These are phyloP conservation scores for Pholiota molesta DNA, from an alignment of 768 basidiomycete species.

Conservation along the genomic window DNA sequence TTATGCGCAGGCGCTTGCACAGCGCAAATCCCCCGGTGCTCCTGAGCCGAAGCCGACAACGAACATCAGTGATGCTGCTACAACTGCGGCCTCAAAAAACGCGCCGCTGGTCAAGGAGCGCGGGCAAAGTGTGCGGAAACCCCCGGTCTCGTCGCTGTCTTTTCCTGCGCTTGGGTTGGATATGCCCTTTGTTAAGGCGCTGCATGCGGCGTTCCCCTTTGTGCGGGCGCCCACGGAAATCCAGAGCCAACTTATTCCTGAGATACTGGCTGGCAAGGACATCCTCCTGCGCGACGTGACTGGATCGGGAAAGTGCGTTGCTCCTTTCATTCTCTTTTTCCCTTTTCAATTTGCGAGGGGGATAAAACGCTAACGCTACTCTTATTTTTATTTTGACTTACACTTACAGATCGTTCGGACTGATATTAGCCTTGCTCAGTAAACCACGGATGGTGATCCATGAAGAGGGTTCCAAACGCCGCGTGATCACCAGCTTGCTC, in stretches of 20 bases:
- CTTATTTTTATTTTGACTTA: background rate
- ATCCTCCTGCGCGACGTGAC: constrained; percentile 70
- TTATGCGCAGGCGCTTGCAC: constrained; percentile 13
- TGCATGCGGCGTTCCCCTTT: constrained; percentile 63
- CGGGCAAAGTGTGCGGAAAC: constrained; percentile 6
- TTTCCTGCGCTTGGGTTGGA: constrained; percentile 61
- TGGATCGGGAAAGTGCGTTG: constrained; percentile 77
- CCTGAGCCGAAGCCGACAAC: background rate
- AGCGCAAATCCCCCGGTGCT: background rate
- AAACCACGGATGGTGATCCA: constrained; percentile 43
- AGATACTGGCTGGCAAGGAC: constrained; percentile 57
- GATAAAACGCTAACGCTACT: background rate
- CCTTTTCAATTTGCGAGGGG: constrained; percentile 7
- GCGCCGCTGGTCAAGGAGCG: background rate
- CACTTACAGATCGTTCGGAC: constrained; percentile 65
- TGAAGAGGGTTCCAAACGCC: constrained; percentile 22
- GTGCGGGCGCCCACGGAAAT: constrained; percentile 59
- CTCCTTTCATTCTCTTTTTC: background rate
- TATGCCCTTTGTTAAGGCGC: constrained; percentile 46
- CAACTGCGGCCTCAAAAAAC: background rate
- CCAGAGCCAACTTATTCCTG: constrained; percentile 65
- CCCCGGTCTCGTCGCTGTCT: background rate
- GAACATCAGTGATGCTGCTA: background rate
- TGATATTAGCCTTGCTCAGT: constrained; percentile 66
- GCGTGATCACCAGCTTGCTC: constrained; percentile 55